Evolutionary conservation across 2,329 filamentous ascomycete genomes (phyloP).

Genomic region (Hymenoscyphus repandus): DNA sequence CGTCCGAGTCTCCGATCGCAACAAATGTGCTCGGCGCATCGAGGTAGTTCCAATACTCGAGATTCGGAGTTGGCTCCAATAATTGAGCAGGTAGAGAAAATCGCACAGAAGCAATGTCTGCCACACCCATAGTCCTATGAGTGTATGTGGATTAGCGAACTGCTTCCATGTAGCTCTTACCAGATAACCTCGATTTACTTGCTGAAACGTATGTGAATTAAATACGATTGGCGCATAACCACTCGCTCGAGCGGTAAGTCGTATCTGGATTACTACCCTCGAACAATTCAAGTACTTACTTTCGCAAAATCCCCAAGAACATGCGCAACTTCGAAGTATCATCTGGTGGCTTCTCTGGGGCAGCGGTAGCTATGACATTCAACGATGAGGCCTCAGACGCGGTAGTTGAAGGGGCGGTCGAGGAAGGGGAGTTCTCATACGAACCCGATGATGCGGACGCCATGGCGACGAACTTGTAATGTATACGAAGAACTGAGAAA

Average conservation of each 20-base stretch:
- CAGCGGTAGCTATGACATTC: conserved; percentile 11
- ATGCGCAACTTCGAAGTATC: conserved; percentile 86
- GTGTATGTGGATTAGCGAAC: conserved; percentile 10
- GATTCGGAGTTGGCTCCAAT: conserved; percentile 89
- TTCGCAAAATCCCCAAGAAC: conserved; percentile 81
- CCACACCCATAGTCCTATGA: conserved; percentile 84
- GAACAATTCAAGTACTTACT: conserved; percentile 49
- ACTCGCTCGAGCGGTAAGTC: not conserved
- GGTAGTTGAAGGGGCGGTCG: conserved; percentile 23
- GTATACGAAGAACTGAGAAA: no score
- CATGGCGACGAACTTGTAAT: conserved; percentile 15
- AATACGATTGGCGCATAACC: not conserved
- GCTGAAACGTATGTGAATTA: not conserved
- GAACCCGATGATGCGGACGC: conserved; percentile 28
- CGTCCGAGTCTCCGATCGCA: conserved; percentile 80
- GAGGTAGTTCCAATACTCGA: conserved; percentile 99
- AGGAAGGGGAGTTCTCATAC: conserved; percentile 22
- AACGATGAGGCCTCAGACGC: conserved; percentile 20
- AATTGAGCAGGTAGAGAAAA: conserved; percentile 96
- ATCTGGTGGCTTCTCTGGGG: conserved; percentile 55
- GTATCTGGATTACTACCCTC: not conserved
- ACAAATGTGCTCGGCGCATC: conserved; percentile 89
- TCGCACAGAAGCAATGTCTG: conserved; percentile 90
- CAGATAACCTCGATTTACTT: not conserved
- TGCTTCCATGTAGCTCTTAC: not conserved